Evolutionary conservation across 768 basidiomycete species (phyloP), one percentile per base, ranked within the genome.

Genomic region (Lactarius pseudohatsudake): DNA sequence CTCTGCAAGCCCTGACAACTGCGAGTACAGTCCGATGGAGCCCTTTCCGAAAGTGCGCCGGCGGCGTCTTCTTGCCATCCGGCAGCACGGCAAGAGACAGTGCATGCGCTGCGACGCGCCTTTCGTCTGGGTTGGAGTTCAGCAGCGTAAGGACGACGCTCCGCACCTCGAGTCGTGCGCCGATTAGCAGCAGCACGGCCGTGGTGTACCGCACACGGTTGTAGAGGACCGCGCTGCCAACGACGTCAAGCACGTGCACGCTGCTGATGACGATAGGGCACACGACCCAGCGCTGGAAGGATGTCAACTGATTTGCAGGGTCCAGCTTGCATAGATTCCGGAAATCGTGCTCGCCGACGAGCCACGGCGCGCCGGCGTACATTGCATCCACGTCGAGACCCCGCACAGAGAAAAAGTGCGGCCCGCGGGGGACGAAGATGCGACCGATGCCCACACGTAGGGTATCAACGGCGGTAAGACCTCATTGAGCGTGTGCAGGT

Each of bases 201-300:
- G 96, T 90, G 77, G 97, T 96, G 72, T 96, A 94, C 41, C 96
- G 85, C 15, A 97, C 96, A 80, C 97, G 96, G 77, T 98, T 94
- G 77, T 95, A 98, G 53, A 98, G 80, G 74, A 96, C 96, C 1
- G 94, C 30, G 30, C 30, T 30, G 30, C 30, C 30, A 6, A 30
- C 30, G 30, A 30, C 30, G 30, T 30, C 30, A 30, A 6, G 30
- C 30, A 30, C 30, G 0, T 30, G 30, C 30, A 30, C 30, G 1
- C 0, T 30, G 5, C 30, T 30, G 30, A 30, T 30, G 30, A 30
- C 5, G 30, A 6, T 30, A 6, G 30, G 30, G 30, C 30, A 30
- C 30, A 30, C 30, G 30, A 30, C 30, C 30, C 5, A 96, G 1
- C 82, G 82, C 28, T 75, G 79, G 77, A 95, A 96, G 64, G 84